Conservation (phyloP, 2,329 filamentous ascomycete species). For the Cordyceps farinosa region DNA sequence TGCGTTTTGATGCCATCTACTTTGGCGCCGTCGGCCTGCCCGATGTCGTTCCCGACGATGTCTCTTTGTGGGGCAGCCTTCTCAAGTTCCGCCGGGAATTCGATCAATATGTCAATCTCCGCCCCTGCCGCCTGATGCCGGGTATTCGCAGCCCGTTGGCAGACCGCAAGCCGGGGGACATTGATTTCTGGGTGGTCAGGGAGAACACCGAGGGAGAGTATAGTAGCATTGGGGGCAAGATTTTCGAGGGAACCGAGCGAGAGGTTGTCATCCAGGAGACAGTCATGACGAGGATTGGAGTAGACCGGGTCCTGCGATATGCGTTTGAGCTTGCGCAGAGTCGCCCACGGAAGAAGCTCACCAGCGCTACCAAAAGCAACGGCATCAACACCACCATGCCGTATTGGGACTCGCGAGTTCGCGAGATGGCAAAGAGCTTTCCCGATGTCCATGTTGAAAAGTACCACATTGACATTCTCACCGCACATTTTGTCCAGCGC, state of each 20-base stretch:
- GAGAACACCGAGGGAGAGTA: constrained; percentile 69
- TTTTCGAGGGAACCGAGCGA: constrained; percentile 56
- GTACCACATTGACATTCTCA: constrained; percentile 66
- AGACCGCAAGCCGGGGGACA: constrained; percentile 51
- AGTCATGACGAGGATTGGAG: constrained; percentile 58
- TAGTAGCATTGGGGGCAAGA: constrained; percentile 60
- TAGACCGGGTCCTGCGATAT: constrained; percentile 60
- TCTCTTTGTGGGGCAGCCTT: constrained; percentile 64
- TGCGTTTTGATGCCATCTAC: constrained; percentile 61
- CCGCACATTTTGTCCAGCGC: constrained; percentile 58
- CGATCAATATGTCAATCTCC: constrained; percentile 66
- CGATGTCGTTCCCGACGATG: constrained; percentile 57
- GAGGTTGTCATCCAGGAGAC: constrained; percentile 60
- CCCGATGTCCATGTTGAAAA: constrained; percentile 59
- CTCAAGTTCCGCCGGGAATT: constrained; percentile 64
- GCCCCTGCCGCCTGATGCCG: constrained; percentile 59
- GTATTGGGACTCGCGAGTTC: constrained; percentile 62
- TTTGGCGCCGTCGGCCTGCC: constrained; percentile 64
- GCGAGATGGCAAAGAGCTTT: constrained; percentile 51
- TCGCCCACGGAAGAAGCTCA: constrained; percentile 57
- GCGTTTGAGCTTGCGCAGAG: constrained; percentile 60
- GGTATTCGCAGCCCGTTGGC: constrained; percentile 57
- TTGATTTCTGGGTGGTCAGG: constrained; percentile 64
- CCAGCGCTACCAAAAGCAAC: constrained; percentile 65
- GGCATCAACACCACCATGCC: constrained; percentile 66